Base-by-base conservation (phyloP, 2,329 filamentous ascomycete species). In the Fusarium ambrosium region DNA sequence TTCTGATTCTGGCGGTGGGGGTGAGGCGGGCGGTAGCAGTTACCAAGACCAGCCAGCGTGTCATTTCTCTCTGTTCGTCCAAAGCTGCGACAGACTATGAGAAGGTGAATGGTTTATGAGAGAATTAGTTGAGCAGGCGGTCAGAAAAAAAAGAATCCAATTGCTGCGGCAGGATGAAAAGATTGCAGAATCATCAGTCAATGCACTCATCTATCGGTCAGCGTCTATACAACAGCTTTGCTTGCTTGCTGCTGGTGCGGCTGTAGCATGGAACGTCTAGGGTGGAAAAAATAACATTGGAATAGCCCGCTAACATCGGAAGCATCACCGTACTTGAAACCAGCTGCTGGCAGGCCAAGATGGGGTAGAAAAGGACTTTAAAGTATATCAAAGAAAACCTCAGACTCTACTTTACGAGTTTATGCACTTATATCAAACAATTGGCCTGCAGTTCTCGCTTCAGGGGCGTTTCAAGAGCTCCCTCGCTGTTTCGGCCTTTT, bases 191-290 rank as follows among this genome's bases (percentile, higher is more conserved):
- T 55, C 48, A 20, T 55, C 48, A 10, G 48, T 20, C 48, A 53
- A 53, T 20, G 48, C 48, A 32, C 18, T 53, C 48, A 16, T 20
- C 22, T 24, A 16, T 20, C 22, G 34, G n/a, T 37, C 20, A 27
- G 41, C 41, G 41, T 34, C 24, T 34, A 27, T 58, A 43, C 36
- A 22, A 9, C 32, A 20, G 37, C 24, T 39, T 32, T 68, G 32
- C 61, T 60, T 59, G 66, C 37, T 56, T 68, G 70, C 73, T 75
- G 73, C 43, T 75, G 73, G 72, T 51, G 72, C 72, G 72, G 72
- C 63, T 75, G 73, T 74, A 74, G 39, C 62, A 62, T 24, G n/a
- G 32, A 39, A 45, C 37, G 62, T 55, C 55, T 64, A 39, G 62
- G 66, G 51, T 73, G 71, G 70, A 73, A 36, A 29, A 43, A 61